Evolutionary conservation across 768 basidiomycete genomes (phyloP), one percentile per base, ranked within the genome.

Genomic region (Scleroderma citrinum): DNA sequence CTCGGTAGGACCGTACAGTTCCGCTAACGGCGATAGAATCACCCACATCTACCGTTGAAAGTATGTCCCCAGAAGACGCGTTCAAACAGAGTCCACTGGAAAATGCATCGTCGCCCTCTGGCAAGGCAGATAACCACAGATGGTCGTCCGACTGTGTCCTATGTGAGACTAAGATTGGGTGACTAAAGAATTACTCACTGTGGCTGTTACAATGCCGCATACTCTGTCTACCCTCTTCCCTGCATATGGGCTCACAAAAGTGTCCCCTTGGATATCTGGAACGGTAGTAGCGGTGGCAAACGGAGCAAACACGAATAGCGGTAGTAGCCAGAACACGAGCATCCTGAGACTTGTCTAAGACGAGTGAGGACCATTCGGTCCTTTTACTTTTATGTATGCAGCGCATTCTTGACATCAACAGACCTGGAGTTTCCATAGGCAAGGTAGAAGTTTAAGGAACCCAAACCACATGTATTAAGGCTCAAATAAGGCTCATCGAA

Each of bases 221-320:
- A 82, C 65, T 56, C 73, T 71, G 21, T 65, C 56, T 7, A 81
- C 76, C 5, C 59, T 65, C 48, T 76, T 67, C 0, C 77, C 75
- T 24, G 53, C 59, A 11, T 74, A 56, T 47, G 79, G 77, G 29
- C 77, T 78, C 53, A 63, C 65, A 52, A 71, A 79, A 1, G 70
- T 59, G 26, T 56, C 40, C n/a, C 80, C 80, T 61, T 80, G 77
- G 24, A 82, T 76, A 23, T 79, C 77, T n/a, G 75, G 63, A 12
- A 80, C 65, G 10, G 69, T 70, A 17, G 63, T 66, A 11, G 69
- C 62, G 17, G 31, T 5, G 23, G 19, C 31, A n/a, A 44, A 29
- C 11, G n/a, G 8, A 17, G 24, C 20, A 13, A 26, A 6, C 6
- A n/a, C 34, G 13, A 13, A 13, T 35, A 35, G 13, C 34, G 13